A percentile compares a stretch with the other conserved stretches of the same genome.
Conservation (phyloP, 1,139 yeast genomes). For the Debaryomyces psychrophilus region DNA sequence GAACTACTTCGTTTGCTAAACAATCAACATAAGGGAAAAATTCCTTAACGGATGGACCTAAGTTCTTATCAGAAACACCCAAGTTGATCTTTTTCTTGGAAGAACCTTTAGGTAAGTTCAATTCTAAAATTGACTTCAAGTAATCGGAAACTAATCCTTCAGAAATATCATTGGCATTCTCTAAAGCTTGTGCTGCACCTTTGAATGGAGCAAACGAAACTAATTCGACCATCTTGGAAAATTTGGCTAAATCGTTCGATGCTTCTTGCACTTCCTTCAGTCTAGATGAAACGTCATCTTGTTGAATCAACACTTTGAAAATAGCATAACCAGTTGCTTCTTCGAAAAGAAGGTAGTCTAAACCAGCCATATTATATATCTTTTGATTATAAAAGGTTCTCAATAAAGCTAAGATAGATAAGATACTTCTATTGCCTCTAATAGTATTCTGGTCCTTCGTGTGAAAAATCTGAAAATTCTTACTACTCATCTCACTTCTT, state of each 20-base stretch:
- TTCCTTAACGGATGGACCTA: conserved; percentile 97
- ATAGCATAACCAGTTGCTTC: conserved; percentile 99
- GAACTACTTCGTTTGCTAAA: conserved; percentile 87
- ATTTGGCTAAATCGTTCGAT: conserved; percentile 80
- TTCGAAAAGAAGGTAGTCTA: conserved; percentile 93
- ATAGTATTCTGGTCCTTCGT: background rate
- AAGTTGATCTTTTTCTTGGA: conserved; percentile 66
- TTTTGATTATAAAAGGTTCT: conserved; percentile 6
- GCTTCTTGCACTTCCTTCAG: conserved; percentile 94
- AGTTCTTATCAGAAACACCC: conserved; percentile 92
- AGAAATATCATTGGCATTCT: conserved; percentile 95
- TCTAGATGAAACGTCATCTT: conserved; percentile 91
- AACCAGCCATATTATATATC: conserved; percentile 53
- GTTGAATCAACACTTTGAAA: conserved; percentile 91
- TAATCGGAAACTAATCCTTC: conserved; percentile 96
- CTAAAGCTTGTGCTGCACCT: conserved; percentile 98
- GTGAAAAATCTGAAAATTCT: conserved; percentile 17
- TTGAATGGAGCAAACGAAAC: conserved; percentile 98
- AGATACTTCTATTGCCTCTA: conserved; percentile 3
- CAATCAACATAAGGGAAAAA: conserved; percentile 86
- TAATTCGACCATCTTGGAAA: conserved; percentile 90
- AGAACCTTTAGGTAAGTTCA: conserved; percentile 86
- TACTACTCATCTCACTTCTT: conserved; percentile 20
- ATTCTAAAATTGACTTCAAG: conserved; percentile 84
- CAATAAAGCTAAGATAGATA: conserved; percentile 5